Evolutionary conservation across 2,329 filamentous ascomycete species (phyloP).

Genomic region (Neonectria punicea): DNA sequence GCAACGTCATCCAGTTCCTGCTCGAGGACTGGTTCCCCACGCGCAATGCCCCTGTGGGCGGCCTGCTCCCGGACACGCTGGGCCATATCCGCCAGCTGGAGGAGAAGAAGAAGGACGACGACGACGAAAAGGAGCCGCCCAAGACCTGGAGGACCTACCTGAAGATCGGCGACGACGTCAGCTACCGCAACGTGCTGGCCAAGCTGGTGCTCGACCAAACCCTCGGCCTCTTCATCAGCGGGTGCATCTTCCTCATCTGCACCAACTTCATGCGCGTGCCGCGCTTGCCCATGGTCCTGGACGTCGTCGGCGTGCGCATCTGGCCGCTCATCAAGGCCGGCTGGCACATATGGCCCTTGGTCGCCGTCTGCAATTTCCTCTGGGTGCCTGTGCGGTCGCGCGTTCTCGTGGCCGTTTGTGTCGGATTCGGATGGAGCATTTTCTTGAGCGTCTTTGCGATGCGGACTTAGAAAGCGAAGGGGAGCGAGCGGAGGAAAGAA

Average conservation of each 20-base stretch:
- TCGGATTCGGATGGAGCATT: constrained; percentile 52
- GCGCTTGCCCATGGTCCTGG: constrained; percentile 35
- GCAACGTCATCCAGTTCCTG: constrained; percentile 49
- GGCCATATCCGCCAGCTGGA: constrained; percentile 29
- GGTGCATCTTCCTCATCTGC: constrained; percentile 48
- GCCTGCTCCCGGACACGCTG: constrained; percentile 34
- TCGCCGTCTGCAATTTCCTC: constrained; percentile 49
- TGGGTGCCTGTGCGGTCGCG: constrained; percentile 51
- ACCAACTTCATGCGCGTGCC: constrained; percentile 49
- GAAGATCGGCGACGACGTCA: constrained; percentile 43
- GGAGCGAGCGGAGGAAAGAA: neutral
- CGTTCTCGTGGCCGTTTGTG: constrained; percentile 49
- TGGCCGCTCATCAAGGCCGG: constrained; percentile 47
- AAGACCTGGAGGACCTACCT: constrained; percentile 25
- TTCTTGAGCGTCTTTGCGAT: constrained; percentile 50
- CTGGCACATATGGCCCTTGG: constrained; percentile 52
- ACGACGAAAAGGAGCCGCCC: constrained; percentile 26
- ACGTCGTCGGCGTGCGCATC: constrained; percentile 44
- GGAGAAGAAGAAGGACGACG: constrained; percentile 40
- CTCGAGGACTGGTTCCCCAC: constrained; percentile 51
- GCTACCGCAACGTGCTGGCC: constrained; percentile 48
- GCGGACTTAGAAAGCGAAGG: constrained; percentile 23
- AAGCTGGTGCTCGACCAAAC: constrained; percentile 52
- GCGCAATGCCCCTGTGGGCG: constrained; percentile 34
- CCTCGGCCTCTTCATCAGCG: constrained; percentile 48